phyloP scores from a whole-genome alignment of 2,329 filamentous ascomycete genomes.

The Sarocladium strictum region DNA sequence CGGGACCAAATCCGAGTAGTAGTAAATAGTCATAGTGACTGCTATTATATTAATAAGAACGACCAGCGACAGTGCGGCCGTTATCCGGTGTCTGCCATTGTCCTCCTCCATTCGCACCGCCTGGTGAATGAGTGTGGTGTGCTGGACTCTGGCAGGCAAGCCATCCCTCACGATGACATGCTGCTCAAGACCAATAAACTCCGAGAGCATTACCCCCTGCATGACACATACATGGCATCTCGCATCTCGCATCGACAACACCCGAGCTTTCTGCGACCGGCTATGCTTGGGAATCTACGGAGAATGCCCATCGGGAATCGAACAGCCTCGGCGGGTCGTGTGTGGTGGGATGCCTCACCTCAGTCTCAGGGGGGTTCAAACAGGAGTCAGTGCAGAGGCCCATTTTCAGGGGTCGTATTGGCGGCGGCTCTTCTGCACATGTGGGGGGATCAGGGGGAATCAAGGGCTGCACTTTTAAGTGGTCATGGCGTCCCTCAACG shows the following conservation, averaged over 20 bases:
- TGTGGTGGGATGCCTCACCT: slow-evolving; percentile 1
- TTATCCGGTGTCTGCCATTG: too few relatives aligned
- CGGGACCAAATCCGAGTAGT: too few relatives aligned
- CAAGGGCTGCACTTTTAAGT: too few relatives aligned
- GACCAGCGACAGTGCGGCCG: too few relatives aligned
- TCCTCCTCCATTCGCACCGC: too few relatives aligned
- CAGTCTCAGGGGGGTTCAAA: slow-evolving; percentile 3
- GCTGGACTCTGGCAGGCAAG: not conserved
- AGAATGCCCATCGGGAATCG: too few relatives aligned
- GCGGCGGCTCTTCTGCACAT: not conserved
- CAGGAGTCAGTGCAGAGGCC: not conserved
- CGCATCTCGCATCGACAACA: too few relatives aligned
- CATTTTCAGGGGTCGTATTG: not conserved
- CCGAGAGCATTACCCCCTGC: not conserved
- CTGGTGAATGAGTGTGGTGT: too few relatives aligned
- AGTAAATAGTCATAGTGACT: not conserved
- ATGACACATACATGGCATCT: not conserved
- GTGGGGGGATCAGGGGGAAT: not conserved
- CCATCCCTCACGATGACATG: not conserved
- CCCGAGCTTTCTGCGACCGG: too few relatives aligned
- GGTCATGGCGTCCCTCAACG: not conserved
- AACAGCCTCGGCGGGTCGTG: not conserved
- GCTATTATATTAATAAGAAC: too few relatives aligned
- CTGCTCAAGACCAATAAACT: not conserved
- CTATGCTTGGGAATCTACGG: too few relatives aligned